These are phyloP conservation scores for Candida sakaeoensis DNA, from an alignment of 805 yeast genomes.

Conservation along the genomic window DNA sequence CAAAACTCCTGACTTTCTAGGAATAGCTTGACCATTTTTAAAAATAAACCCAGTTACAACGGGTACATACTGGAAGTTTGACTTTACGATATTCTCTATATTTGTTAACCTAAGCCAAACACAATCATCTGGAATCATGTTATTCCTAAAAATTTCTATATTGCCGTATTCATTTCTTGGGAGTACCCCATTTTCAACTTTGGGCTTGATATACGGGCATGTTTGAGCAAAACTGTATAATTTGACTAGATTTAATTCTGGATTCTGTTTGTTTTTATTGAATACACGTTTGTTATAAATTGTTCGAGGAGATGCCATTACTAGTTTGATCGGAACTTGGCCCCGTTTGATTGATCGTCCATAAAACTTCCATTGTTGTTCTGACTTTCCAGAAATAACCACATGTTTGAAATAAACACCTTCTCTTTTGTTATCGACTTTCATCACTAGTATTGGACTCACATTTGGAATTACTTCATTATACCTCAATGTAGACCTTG, in stretches of 20 bases:
- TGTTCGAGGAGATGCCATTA: constrained; percentile 20
- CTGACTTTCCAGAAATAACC: constrained; percentile 26
- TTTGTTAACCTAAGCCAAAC: constrained; percentile 22
- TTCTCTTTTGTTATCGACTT: constrained; percentile 13
- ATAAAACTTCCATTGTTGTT: constrained; percentile 31
- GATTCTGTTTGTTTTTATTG: constrained; percentile 17
- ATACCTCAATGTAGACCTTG: constrained; percentile 20
- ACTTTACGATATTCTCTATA: constrained; percentile 18
- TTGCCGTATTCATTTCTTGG: constrained; percentile 31
- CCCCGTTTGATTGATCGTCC: constrained; percentile 26
- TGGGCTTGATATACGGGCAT: constrained; percentile 18
- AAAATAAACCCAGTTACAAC: constrained; percentile 31
- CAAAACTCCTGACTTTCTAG: constrained; percentile 26
- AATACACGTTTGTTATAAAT: constrained; percentile 17
- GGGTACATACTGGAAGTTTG: constrained; percentile 22
- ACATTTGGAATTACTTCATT: constrained; percentile 21
- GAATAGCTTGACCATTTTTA: constrained; percentile 23
- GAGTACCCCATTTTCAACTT: constrained; percentile 10
- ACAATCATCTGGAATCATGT: constrained; percentile 30
- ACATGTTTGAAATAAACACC: constrained; percentile 20
- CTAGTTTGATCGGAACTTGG: constrained; percentile 19
- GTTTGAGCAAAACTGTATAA: constrained; percentile 29
- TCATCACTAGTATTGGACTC: constrained; percentile 15
- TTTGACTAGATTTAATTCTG: constrained; percentile 18
- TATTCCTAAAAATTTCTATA: constrained; percentile 24